Evolutionary conservation across 2,329 filamentous ascomycete species (phyloP).

Genomic region (Calonectria pseudoreteaudii): DNA sequence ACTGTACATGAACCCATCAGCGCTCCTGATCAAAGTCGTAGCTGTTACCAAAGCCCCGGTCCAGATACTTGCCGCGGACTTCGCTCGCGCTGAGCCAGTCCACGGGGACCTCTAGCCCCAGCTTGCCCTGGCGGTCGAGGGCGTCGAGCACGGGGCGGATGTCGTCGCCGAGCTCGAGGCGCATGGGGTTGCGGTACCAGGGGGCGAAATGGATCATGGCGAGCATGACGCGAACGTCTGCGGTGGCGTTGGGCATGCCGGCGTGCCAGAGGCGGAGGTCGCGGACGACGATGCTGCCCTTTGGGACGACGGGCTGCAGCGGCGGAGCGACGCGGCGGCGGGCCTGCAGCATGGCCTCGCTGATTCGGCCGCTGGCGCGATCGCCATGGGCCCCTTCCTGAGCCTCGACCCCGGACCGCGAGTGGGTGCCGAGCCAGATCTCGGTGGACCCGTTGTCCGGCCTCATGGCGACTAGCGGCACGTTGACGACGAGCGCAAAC

Average conservation of each 20-base stretch:
- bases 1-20: constrained; percentile 17
- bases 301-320: constrained; percentile 62
- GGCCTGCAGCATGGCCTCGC: constrained; percentile 51
- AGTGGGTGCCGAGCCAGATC: constrained; percentile 70
- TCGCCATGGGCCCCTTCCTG: constrained; percentile 65
- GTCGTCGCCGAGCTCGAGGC: constrained; percentile 64
- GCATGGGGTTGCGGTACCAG: constrained; percentile 70
- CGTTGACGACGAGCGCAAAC: constrained; percentile 67
- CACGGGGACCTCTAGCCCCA: constrained; percentile 61
- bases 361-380: constrained; percentile 64
- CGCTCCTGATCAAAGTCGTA: constrained; percentile 69
- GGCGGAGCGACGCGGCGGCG: constrained; percentile 54
- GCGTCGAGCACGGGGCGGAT: constrained; percentile 58
- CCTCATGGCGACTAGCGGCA: constrained; percentile 62
- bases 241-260: constrained; percentile 69
- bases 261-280: constrained; percentile 74
- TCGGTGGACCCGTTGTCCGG: constrained; percentile 68
- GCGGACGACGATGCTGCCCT: constrained; percentile 68
- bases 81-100: constrained; percentile 59
- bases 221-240: constrained; percentile 67
- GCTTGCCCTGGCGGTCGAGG: constrained; percentile 51
- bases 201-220: constrained; percentile 70
- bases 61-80: constrained; percentile 61
- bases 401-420: constrained; percentile 44
- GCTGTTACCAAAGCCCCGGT: constrained; percentile 69